phyloP scores from a whole-genome alignment of 352 stramenopile genomes.

The Phytophthora constricta region DNA sequence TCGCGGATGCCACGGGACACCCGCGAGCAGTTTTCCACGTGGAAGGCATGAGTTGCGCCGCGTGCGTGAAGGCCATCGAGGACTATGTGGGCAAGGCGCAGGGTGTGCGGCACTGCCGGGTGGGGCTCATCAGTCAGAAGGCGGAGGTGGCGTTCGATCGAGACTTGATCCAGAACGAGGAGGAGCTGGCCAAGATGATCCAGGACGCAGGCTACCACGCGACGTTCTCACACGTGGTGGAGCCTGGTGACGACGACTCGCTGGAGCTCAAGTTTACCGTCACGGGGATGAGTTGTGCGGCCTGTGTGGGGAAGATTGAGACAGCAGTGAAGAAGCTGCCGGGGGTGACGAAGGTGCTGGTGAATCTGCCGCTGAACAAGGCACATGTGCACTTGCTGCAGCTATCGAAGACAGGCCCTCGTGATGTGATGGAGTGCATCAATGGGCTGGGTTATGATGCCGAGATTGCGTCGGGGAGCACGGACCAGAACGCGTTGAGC shows the following conservation, averaged over 20 bases:
- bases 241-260: constrained; percentile 77
- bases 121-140: constrained; percentile 88
- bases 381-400: constrained; percentile 83
- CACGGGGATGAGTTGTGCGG: constrained; percentile 66
- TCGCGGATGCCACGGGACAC: constrained; percentile 45
- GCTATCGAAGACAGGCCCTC: constrained; percentile 73
- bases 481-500: constrained; percentile 70
- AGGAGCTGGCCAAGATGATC: constrained; percentile 62
- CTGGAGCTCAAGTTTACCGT: constrained; percentile 85
- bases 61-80: constrained; percentile 89
- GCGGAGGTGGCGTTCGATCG: constrained; percentile 84
- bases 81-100: constrained; percentile 66
- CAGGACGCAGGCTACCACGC: constrained; percentile 79
- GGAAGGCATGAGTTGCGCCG: constrained; percentile 88
- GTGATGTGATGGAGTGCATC: constrained; percentile 78
- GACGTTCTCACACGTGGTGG: constrained; percentile 79
- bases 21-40: constrained; percentile 84
- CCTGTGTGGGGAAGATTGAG: constrained; percentile 77
- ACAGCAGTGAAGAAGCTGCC: constrained; percentile 60
- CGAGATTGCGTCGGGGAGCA: constrained; percentile 58
- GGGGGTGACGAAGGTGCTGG: constrained; percentile 75
- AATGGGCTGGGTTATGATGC: constrained; percentile 63
- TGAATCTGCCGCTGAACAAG: constrained; percentile 73
- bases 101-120: constrained; percentile 79
- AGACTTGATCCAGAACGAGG: constrained; percentile 67